phyloP scores from a whole-genome alignment of 176 grass and related monocot species.

The Avena insularis region DNA sequence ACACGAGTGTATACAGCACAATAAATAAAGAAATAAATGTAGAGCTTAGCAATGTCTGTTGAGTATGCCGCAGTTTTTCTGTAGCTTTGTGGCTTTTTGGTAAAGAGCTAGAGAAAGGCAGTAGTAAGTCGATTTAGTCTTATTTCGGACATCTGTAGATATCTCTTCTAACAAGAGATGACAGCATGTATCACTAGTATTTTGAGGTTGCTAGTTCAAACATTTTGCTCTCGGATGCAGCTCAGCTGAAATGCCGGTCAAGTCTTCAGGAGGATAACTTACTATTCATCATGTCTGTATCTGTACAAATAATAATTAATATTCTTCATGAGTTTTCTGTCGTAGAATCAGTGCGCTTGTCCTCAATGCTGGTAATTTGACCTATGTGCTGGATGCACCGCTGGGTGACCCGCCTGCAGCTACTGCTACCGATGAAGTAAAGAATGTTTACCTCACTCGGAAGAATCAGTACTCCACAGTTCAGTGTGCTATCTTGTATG shows the following conservation, averaged over 20 bases:
- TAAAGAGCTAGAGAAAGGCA: conserved; percentile 3
- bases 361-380: too few species aligned
- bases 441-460: too few species aligned
- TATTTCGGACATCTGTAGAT: background rate
- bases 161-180: background rate
- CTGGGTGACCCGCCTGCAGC: too few species aligned
- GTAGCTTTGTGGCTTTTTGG: background rate
- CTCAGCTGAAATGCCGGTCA: background rate
- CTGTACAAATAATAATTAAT: background rate
- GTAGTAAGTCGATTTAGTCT: conserved; percentile 11
- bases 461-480: too few species aligned
- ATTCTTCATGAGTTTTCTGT: background rate
- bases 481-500: too few species aligned
- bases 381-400: too few species aligned
- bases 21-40: background rate
- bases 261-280: background rate
- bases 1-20: background rate
- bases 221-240: background rate
- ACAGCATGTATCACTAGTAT: background rate
- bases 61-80: background rate
- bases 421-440: too few species aligned
- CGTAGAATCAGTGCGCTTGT: background rate
- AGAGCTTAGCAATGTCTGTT: background rate
- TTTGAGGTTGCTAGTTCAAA: background rate
- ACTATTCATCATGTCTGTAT: background rate